Evolutionary conservation across 257 asterid genomes (phyloP), one percentile per base, ranked within the genome.

Genomic region (Primulina tabacum): DNA sequence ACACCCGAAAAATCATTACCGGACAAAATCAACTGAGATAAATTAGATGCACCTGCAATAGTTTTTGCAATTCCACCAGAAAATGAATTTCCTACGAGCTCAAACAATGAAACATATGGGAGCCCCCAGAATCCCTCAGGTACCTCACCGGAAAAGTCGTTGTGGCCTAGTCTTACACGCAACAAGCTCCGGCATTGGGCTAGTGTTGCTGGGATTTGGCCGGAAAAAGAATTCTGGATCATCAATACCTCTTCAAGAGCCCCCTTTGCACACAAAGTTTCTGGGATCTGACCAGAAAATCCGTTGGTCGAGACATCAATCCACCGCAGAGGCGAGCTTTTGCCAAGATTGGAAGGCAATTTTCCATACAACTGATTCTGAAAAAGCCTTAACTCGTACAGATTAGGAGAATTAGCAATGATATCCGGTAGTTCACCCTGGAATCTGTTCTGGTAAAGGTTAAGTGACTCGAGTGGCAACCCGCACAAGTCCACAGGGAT

Each of bases 41-140:
- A 74, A 70, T 94, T 91, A 8, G 95, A 77, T 8, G 98, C 99
- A 0, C 96, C 82, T 5, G 90, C 91, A 10, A 94, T 73, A 59
- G 88, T 81, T 77, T 88, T 88, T 0, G 92, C 84, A 34, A 94
- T 88, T 21, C 81, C 86, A 32, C 99, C 99, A 2, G 97, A 79
- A 37, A 94, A 87, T 5, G 84, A 84, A 67, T 94, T 94, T 57
- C 85, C 87, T 2, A 78, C 17, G 64, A 94, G 90, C 84, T 94
- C 99, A 6, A 94, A 88, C 60, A 94, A 71, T 0, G 95, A 91
- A n/a, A 91, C 87, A 71, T 84, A 97, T 0, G 99, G 99, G 47
- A 94, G 87, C n/a, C 99, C 97, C 99, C 99, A 94, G 65, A 94
- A 71, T 11, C 85, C 88, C 16, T 52, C 87, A 34, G 99, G 99